phyloP scores from a whole-genome alignment of 2,329 filamentous ascomycete genomes.

The Ilyonectria robusta region DNA sequence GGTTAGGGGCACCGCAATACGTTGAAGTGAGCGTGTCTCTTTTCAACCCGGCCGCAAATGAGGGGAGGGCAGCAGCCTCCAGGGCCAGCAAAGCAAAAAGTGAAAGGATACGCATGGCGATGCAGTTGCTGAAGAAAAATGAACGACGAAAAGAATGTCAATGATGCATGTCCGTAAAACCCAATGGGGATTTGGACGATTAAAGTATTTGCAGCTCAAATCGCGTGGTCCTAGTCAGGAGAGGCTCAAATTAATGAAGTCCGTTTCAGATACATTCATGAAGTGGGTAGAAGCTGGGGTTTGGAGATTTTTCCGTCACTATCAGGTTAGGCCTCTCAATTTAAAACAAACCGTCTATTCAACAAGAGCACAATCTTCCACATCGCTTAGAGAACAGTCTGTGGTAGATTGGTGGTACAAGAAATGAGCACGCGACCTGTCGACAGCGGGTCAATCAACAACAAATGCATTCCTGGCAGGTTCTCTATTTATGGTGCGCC shows the following conservation, averaged over 20 bases:
- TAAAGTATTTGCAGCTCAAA: background rate
- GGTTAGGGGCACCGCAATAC: slow-evolving; percentile 33
- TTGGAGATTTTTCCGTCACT: background rate
- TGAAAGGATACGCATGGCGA: background rate
- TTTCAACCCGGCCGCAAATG: background rate
- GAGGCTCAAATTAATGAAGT: background rate
- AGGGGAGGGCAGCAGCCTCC: background rate
- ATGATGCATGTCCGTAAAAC: background rate
- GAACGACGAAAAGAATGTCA: background rate
- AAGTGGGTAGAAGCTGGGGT: background rate
- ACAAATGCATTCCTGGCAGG: no score
- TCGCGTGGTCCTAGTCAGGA: background rate
- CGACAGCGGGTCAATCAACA: no score
- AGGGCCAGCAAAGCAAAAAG: background rate
- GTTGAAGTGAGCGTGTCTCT: slow-evolving; percentile 17
- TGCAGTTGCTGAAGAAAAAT: background rate
- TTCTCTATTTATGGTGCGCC: no score
- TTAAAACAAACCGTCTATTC: background rate
- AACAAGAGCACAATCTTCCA: background rate
- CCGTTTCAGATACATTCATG: background rate
- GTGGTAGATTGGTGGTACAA: background rate
- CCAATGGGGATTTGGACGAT: background rate
- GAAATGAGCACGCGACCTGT: background rate
- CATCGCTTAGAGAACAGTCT: background rate
- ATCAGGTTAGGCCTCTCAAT: background rate